phyloP scores from a whole-genome alignment of 441 rosid species.

The Populus hybrid region DNA sequence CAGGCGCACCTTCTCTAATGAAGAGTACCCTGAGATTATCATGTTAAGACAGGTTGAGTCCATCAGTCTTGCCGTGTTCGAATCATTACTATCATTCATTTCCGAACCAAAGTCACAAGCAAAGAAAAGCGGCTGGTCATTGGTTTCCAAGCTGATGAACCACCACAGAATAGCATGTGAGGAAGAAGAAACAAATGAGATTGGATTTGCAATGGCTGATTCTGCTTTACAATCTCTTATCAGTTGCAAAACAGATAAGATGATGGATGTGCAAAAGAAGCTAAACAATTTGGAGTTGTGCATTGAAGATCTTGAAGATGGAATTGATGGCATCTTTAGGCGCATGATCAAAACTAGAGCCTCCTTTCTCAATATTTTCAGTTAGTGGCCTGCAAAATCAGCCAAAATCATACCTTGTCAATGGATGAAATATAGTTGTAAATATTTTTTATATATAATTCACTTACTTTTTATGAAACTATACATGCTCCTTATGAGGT shows the following conservation, averaged over 20 bases:
- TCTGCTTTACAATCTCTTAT: slow-evolving; percentile 19
- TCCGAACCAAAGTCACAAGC: slow-evolving; percentile 22
- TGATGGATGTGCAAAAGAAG: slow-evolving; percentile 21
- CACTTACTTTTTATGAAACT: background rate
- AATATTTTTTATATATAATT: no score
- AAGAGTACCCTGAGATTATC: background rate
- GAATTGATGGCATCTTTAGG: slow-evolving; percentile 32
- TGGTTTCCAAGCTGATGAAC: slow-evolving; percentile 37
- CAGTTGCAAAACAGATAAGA: slow-evolving; percentile 16
- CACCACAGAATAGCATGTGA: slow-evolving; percentile 21
- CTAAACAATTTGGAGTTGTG: slow-evolving; percentile 30
- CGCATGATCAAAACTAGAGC: slow-evolving; percentile 45
- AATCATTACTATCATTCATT: slow-evolving; percentile 33
- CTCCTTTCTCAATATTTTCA: slow-evolving; percentile 39
- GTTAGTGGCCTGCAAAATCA: background rate
- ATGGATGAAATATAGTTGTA: background rate
- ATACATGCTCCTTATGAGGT: background rate
- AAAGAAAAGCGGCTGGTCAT: slow-evolving; percentile 28
- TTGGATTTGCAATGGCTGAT: slow-evolving; percentile 31
- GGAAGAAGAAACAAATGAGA: slow-evolving; percentile 12
- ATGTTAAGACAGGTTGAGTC: slow-evolving; percentile 30
- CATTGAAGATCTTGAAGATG: slow-evolving; percentile 45
- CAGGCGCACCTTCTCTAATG: background rate
- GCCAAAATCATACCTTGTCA: background rate
- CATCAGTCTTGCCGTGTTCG: slow-evolving; percentile 23